Percentiles rank a stretch among this genome's conserved stretches.
Conservation (phyloP, 2,329 filamentous ascomycete genomes). For the Paecilomyces niveus region DNA sequence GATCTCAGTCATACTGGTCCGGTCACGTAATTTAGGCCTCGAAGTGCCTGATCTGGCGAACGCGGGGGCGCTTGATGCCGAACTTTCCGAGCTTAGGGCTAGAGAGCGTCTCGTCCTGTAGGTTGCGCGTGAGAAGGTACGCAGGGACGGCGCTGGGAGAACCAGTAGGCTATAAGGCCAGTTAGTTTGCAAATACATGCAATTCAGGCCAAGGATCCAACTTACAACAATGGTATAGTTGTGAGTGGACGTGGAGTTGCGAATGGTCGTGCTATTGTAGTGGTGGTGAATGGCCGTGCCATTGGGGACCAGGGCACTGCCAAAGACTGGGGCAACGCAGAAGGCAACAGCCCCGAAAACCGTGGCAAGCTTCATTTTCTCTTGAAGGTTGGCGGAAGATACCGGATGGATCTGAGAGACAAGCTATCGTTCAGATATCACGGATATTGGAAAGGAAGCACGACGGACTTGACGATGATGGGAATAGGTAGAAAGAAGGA, state of each 20-base stretch:
- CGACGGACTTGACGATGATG: background rate
- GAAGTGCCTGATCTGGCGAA: constrained; percentile 18
- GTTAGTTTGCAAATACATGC: background rate
- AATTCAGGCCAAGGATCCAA: background rate
- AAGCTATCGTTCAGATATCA: background rate
- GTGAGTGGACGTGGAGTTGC: background rate
- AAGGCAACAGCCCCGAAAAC: constrained; percentile 16
- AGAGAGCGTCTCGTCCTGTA: background rate
- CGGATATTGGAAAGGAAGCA: background rate
- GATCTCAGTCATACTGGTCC: background rate
- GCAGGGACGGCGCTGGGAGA: background rate
- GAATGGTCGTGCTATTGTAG: background rate
- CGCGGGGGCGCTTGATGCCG: constrained; percentile 15
- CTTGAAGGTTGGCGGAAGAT: background rate
- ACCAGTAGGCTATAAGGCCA: background rate
- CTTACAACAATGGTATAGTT: background rate
- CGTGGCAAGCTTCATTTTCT: constrained; percentile 22
- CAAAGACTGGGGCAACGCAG: constrained; percentile 11
- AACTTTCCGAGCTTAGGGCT: background rate
- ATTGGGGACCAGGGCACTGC: constrained; percentile 11
- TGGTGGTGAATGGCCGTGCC: constrained; percentile 1
- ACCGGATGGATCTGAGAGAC: background rate
- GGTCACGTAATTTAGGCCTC: constrained; percentile 7
- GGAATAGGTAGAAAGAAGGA: constrained; percentile 4
- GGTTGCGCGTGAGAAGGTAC: background rate